A percentile compares a stretch with the other conserved stretches of the same genome.
These are phyloP conservation scores for Penicillium argentinense DNA, from an alignment of 495 filamentous ascomycete genomes.

Conservation along the genomic window DNA sequence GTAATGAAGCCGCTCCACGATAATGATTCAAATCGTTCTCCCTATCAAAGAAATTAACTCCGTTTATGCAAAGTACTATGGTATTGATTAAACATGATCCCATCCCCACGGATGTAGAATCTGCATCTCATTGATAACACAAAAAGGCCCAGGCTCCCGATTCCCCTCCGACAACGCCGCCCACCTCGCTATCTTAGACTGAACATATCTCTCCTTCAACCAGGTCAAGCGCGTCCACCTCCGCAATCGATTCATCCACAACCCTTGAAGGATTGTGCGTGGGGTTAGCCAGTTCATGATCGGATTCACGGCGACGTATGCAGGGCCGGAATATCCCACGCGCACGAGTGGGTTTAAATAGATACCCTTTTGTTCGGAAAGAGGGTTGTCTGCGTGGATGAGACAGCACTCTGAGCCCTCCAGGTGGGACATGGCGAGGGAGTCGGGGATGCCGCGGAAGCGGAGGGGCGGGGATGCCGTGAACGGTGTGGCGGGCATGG, in stretches of 20 bases:
- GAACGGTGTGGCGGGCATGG: constrained; percentile 61
- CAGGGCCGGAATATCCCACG: constrained; percentile 63
- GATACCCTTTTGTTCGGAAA: constrained; percentile 56
- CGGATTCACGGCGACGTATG: constrained; percentile 56
- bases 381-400: constrained; percentile 72
- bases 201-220: constrained; percentile 39
- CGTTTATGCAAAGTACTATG: neutral
- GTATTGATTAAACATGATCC: constrained; percentile 61
- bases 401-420: constrained; percentile 84
- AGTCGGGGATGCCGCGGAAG: constrained; percentile 73
- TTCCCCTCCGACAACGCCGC: constrained; percentile 32
- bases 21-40: no score
- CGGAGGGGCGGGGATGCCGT: constrained; percentile 41
- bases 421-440: constrained; percentile 64
- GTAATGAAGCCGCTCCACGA: no score
- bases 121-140: constrained; percentile 85
- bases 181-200: constrained; percentile 42
- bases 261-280: constrained; percentile 34
- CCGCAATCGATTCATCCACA: constrained; percentile 60
- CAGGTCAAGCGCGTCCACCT: constrained; percentile 46
- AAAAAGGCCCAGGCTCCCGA: constrained; percentile 59
- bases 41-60: no score
- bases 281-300: constrained; percentile 38
- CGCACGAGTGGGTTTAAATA: constrained; percentile 78
- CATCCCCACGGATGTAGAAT: constrained; percentile 72